These are phyloP conservation scores for Juglanconis oblonga DNA, from an alignment of 2,329 filamentous ascomycete species.

Conservation along the genomic window DNA sequence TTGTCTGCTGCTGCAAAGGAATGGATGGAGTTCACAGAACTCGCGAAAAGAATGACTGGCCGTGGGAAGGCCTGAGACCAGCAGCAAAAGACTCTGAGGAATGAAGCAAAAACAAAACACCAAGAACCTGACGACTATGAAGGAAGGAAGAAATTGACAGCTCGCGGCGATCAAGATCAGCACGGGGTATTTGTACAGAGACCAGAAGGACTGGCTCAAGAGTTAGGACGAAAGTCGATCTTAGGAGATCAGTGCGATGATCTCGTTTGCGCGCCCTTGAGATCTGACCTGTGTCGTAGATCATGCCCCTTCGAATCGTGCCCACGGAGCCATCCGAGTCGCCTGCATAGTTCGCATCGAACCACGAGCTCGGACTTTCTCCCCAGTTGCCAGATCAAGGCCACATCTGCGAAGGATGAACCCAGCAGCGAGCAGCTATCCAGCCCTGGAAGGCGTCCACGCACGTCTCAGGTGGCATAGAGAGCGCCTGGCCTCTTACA, in stretches of 20 bases:
- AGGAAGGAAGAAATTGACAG: not conserved
- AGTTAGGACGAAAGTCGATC: slow-evolving; percentile 1
- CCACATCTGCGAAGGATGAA: too few relatives aligned
- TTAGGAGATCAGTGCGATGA: slow-evolving; percentile 2
- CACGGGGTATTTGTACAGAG: slow-evolving; percentile 4
- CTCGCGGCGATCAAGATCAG: slow-evolving; percentile 1
- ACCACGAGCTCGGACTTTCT: too few relatives aligned
- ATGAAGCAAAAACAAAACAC: not conserved
- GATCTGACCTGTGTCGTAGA: not conserved
- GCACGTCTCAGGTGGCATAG: too few relatives aligned
- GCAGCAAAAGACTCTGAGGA: not conserved
- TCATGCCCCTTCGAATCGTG: not conserved
- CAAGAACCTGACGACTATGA: not conserved
- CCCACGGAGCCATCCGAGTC: too few relatives aligned
- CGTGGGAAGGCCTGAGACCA: not conserved
- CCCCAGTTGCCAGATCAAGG: too few relatives aligned
- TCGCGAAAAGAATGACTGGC: slow-evolving; percentile 10
- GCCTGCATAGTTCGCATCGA: too few relatives aligned
- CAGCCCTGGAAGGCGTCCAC: too few relatives aligned
- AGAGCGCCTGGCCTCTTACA: too few relatives aligned
- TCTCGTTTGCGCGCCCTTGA: not conserved
- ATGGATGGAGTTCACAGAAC: slow-evolving; percentile 14
- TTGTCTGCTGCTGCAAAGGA: not conserved
- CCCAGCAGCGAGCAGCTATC: too few relatives aligned
- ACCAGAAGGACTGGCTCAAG: not conserved